These are phyloP conservation scores for Pugionium cornutum DNA, from an alignment of 345 rosid genomes.

Conservation along the genomic window DNA sequence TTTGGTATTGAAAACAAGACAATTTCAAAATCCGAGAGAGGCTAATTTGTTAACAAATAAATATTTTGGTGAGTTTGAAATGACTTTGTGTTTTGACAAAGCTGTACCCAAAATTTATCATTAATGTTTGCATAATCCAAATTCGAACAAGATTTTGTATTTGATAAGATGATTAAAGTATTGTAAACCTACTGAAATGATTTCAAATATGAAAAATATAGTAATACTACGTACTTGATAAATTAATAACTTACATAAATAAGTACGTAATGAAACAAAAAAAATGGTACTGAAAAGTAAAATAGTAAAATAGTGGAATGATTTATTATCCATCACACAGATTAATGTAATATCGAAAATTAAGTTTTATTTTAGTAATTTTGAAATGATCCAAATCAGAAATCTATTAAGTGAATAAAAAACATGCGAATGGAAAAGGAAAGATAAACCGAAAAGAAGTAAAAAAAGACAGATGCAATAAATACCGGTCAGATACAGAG, in stretches of 20 bases:
- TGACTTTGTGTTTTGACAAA: not conserved
- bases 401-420: not conserved
- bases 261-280: too few species aligned
- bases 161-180: not conserved
- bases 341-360: not conserved
- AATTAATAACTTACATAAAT: too few species aligned
- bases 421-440: not conserved
- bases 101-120: not conserved
- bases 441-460: not conserved
- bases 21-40: not conserved
- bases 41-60: not conserved
- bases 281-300: too few species aligned
- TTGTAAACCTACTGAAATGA: not conserved
- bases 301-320: not conserved
- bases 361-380: not conserved
- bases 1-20: constrained; percentile 17
- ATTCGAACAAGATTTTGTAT: not conserved
- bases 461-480: constrained; percentile 15
- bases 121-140: not conserved
- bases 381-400: not conserved
- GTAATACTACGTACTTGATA: too few species aligned
- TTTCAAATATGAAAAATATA: too few species aligned
- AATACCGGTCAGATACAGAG: constrained; percentile 14
- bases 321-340: not conserved
- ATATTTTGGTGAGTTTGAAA: not conserved